Base-by-base conservation (phyloP, 306 rosid genomes). In the Vicia faba region DNA sequence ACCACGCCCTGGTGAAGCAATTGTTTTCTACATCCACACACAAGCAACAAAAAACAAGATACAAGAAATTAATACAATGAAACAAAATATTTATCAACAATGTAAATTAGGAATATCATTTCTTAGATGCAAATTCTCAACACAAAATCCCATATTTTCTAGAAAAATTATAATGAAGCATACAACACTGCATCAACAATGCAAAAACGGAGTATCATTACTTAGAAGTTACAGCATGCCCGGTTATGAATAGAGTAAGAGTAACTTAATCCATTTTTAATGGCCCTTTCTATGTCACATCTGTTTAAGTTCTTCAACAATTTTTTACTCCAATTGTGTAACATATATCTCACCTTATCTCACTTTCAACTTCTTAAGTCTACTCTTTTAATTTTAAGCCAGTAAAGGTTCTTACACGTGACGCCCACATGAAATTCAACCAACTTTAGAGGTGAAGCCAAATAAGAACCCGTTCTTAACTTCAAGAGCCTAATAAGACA, bases 1-100 rank as follows among this genome's bases (percentile, higher is more conserved):
- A 15, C 92, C 97, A 74, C 91, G 97, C 23, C 96, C 97, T 0
- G 97, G 96, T 5, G 96, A 88, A 5, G 97, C 97, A 16, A 91
- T 77, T 5, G 79, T 86, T 91, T 86, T 91, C 61, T 55, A 11
- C 14, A 55, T 13, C 39, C 18, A n/a, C 19, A 55, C 19, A 28
- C 19, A 6, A 3, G 19, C 36, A 26, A 55, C 11, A 51, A 20
- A 20, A 18, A 51, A 49, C 5, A 8, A 49, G 26, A 49, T 19
- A 13, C 18, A 5, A 45, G 2, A 1, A 14, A 14, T 14, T 45
- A 14, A n/a, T 6, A 14, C 20, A 45, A 45, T 45, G 20, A 14
- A 45, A 45, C 11, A 14, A 0, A 14, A 45, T 45, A n/a, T n/a
- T 41, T 14, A n/a, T 45, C 19, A 45, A 45, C 51, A 14, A 14